Base-by-base conservation (phyloP, 257 asterid species). In the Rhazya stricta region DNA sequence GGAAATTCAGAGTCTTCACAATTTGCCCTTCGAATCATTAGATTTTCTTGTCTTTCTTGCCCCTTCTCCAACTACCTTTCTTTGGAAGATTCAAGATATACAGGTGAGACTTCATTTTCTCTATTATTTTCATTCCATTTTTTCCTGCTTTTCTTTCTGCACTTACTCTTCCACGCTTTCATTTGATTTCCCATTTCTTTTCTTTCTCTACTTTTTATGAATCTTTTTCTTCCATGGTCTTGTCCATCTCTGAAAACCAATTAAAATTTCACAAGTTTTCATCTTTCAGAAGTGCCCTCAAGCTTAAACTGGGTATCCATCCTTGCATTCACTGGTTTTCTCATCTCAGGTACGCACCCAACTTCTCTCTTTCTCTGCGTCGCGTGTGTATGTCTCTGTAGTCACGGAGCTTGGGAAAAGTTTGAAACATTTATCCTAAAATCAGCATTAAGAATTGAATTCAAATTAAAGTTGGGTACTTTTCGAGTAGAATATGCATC, bases 11-110 rank as follows among this genome's bases (percentile, higher is more conserved):
- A 54, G 29, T 30, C 27, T 3, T 67, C 1, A 18, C 23, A 66
- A 42, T 39, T 53, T 58, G 34, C 30, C 66, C 53, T 2, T 56
- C 79, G 61, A 77, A 77, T 77, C 76, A 71, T 77, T 71, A 30
- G 67, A 71, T 71, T 71, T 71, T 74, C 75, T 79, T 79, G 82
- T 79, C 82, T 79, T 51, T 67, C 73, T 65, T 73, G 57, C 21
- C 21, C 56, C 11, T 25, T 12, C 58, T 46, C 25, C 42, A 45
- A 60, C 66, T 42, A 16, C 34, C 81, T 46, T 65, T 61, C 41
- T 58, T 6, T 15, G n/a, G 6, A 53, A 71, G 46, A 71, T 71
- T 71, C 75, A 71, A 69, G 58, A 6, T 32, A 23, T 29, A 77
- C 65, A 60, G 73, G 80, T 71, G 54, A 61, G 42, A 13, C 3